Percentiles rank a stretch among this genome's conserved stretches.
Evolutionary conservation across 2,329 filamentous ascomycete genomes (phyloP).

Genomic region (Dactylellina parvicollis): DNA sequence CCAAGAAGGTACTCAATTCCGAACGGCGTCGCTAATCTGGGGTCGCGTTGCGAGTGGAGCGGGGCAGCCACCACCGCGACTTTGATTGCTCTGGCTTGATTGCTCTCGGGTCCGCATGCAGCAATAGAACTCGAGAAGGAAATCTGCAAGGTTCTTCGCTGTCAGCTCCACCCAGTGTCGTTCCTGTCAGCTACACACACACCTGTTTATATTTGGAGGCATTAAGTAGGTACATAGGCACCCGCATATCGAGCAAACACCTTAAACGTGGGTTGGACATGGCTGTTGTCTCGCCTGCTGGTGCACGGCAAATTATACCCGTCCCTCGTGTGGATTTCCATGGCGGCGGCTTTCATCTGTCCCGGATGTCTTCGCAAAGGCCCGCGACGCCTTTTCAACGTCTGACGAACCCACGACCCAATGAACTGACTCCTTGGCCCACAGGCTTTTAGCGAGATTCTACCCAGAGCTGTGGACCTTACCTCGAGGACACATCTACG

Average conservation of each 20-base stretch:
- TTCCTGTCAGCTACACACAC: too few relatives aligned
- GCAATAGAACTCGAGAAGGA: conserved; percentile 1
- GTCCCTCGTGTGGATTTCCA: neutral
- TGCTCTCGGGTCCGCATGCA: conserved; percentile 3
- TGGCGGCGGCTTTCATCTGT: neutral
- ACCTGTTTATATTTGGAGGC: neutral
- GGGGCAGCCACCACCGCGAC: neutral
- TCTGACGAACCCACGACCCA: too few relatives aligned
- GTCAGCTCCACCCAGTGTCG: neutral
- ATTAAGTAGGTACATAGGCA: neutral
- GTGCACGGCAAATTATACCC: neutral
- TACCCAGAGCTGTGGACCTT: too few relatives aligned
- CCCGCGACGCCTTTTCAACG: too few relatives aligned
- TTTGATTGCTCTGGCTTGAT: conserved; percentile 10
- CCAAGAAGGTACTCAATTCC: conserved; percentile 17
- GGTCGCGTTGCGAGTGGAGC: conserved; percentile 12
- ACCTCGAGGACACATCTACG: too few relatives aligned
- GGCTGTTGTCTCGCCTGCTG: neutral
- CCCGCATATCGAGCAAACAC: neutral
- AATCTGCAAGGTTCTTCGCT: neutral
- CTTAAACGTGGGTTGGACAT: neutral
- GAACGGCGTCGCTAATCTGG: conserved; percentile 28
- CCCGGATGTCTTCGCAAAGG: too few relatives aligned
- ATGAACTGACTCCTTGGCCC: too few relatives aligned
- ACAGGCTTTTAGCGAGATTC: too few relatives aligned